Percentiles rank a stretch among this genome's conserved stretches.
These are phyloP conservation scores for Blastobotrys mokoenaii DNA, from an alignment of 805 yeast genomes.

Conservation along the genomic window DNA sequence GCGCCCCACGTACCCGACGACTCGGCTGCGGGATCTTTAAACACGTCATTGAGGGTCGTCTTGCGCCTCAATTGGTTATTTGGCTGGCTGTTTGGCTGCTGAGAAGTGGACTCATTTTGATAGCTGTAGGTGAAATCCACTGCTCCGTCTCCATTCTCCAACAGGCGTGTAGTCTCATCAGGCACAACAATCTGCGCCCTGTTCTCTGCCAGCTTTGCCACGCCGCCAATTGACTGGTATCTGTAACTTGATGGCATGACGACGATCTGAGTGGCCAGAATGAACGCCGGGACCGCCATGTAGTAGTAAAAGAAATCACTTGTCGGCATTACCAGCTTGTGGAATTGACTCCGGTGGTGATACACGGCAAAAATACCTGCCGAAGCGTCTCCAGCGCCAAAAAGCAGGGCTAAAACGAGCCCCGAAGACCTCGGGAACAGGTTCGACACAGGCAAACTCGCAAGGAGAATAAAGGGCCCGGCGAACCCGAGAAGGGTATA, in stretches of 20 bases:
- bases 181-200: constrained; percentile 47
- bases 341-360: constrained; percentile 50
- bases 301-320: constrained; percentile 57
- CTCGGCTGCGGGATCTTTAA: constrained; percentile 16
- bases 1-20: constrained; percentile 61
- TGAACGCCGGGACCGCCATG: constrained; percentile 69
- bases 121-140: constrained; percentile 5
- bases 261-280: constrained; percentile 60
- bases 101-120: background rate
- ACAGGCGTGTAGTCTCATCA: constrained; percentile 4
- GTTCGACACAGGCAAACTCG: constrained; percentile 84
- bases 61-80: background rate
- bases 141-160: background rate
- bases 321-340: constrained; percentile 33
- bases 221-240: constrained; percentile 43
- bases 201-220: constrained; percentile 35
- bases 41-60: constrained; percentile 4
- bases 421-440: constrained; percentile 80
- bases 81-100: background rate
- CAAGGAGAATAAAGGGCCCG: constrained; percentile 89
- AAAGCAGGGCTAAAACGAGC: constrained; percentile 65
- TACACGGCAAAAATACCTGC: constrained; percentile 79
- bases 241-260: constrained; percentile 77
- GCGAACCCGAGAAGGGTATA: constrained; percentile 75
- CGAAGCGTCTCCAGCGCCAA: constrained; percentile 93